phyloP scores from a whole-genome alignment of 169 alveolate genomes.

The Prorocentrum cordatum region DNA sequence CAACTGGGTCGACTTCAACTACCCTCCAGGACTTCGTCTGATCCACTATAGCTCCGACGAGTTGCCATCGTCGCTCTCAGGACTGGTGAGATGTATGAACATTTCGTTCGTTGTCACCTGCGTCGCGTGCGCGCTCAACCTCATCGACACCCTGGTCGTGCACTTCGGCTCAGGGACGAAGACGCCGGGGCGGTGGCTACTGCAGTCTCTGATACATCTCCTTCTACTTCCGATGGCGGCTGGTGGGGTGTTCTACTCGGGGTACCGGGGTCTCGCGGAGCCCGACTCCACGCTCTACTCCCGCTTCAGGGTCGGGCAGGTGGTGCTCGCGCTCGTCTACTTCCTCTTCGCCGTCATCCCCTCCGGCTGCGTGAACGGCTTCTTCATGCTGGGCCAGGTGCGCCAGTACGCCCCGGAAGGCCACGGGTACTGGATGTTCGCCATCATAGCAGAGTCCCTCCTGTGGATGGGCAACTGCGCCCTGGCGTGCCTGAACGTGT shows the following conservation, averaged over 20 bases:
- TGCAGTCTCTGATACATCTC: neutral
- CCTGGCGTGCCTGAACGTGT: neutral
- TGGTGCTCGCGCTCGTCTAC: neutral
- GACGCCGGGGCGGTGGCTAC: neutral
- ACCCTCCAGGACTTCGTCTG: neutral
- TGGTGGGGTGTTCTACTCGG: neutral
- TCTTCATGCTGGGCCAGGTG: neutral
- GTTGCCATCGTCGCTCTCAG: neutral
- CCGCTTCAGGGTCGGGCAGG: neutral
- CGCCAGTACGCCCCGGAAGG: neutral
- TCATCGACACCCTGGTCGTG: neutral
- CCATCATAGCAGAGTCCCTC: neutral
- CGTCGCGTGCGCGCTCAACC: neutral
- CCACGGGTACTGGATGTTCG: neutral
- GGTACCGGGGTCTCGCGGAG: neutral
- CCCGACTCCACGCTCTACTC: neutral
- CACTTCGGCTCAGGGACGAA: neutral
- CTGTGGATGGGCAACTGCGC: neutral
- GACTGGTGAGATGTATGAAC: neutral
- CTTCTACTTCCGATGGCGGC: neutral
- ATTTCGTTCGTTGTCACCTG: neutral
- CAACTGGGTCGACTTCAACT: neutral
- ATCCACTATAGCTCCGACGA: neutral
- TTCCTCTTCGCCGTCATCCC: neutral
- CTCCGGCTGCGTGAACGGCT: neutral